These are phyloP conservation scores for Achaetomium macrosporum DNA, from an alignment of 2,329 filamentous ascomycete genomes.

Conservation along the genomic window DNA sequence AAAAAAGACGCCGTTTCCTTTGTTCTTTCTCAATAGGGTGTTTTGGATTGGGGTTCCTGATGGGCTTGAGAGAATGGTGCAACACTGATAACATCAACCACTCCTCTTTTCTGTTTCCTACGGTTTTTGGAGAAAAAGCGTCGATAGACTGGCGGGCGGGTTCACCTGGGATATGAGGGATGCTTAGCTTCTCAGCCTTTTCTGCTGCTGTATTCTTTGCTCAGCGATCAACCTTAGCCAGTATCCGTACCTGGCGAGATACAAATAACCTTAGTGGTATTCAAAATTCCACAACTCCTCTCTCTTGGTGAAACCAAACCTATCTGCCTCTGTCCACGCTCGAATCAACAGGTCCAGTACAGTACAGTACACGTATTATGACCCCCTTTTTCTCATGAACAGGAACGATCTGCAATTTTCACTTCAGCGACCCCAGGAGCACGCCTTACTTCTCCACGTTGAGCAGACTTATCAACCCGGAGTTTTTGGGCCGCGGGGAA, in stretches of 20 bases:
- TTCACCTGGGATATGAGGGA: not conserved
- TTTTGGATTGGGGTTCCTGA: not conserved
- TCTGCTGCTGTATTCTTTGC: not conserved
- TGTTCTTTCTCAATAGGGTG: not conserved
- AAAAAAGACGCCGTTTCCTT: conserved; percentile 13
- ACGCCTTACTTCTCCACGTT: conserved; percentile 7
- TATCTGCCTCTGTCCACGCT: too few species aligned
- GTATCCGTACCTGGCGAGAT: too few species aligned
- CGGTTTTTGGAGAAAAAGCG: not conserved
- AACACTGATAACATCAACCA: not conserved
- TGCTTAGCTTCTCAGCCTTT: not conserved
- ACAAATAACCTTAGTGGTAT: too few species aligned
- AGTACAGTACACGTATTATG: too few species aligned
- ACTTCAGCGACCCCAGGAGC: not conserved
- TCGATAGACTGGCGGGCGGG: not conserved
- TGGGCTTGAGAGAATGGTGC: not conserved
- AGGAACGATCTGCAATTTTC: too few species aligned
- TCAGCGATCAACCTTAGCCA: too few species aligned
- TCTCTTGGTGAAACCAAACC: too few species aligned
- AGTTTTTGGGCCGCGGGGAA: conserved; percentile 7
- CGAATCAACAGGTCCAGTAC: too few species aligned
- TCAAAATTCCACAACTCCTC: too few species aligned
- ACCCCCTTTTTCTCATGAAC: too few species aligned
- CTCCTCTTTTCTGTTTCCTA: not conserved
- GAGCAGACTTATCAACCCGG: not conserved